Evolutionary conservation across 1,139 yeast genomes (phyloP), one percentile per base, ranked within the genome.

Genomic region (Candida smagusa): DNA sequence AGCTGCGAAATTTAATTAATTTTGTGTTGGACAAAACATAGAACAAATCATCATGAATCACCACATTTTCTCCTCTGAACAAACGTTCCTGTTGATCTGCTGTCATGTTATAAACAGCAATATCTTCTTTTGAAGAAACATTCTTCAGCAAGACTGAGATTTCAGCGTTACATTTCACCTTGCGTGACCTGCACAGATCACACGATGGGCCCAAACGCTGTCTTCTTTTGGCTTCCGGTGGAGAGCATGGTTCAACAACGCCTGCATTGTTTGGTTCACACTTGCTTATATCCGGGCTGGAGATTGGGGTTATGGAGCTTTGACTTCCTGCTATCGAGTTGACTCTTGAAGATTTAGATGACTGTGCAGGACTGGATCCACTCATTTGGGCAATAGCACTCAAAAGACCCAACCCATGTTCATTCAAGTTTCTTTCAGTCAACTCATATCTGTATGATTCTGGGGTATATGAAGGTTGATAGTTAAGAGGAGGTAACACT

Each of bases 131-230:
- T 24, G 22, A 19, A 25, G 13, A 19, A 2, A 28, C 33, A n/a
- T 38, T 7, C 38, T 42, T 46, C 33, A 36, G 11, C 12, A 49
- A 35, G n/a, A 49, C 44, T 19, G 41, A 33, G 31, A 82, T 78
- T 47, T 74, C 81, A 2, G 90, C 87, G 52, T 83, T 81, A 59
- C 92, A 84, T 58, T 81, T 84, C 42, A 82, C 84, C 58, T 84
- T 84, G 43, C 87, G 71, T n/a, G 74, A 56, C 37, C 89, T 67
- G 56, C 92, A 84, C 31, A 76, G 65, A 55, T 84, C 90, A 59
- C 92, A 84, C 34, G 85, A 78, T 7, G 90, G 90, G 0, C 92
- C 90, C 16, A 77, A 66, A 43, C 92, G 63, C 58, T 84, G 90
- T 47, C 84, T 59, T 58, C 72, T 71, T 44, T 63, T 71, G 31